Evolutionary conservation across 73 alveolate species (phyloP), one percentile per base, ranked within the genome.

Genomic region (Paramecium primaurelia): DNA sequence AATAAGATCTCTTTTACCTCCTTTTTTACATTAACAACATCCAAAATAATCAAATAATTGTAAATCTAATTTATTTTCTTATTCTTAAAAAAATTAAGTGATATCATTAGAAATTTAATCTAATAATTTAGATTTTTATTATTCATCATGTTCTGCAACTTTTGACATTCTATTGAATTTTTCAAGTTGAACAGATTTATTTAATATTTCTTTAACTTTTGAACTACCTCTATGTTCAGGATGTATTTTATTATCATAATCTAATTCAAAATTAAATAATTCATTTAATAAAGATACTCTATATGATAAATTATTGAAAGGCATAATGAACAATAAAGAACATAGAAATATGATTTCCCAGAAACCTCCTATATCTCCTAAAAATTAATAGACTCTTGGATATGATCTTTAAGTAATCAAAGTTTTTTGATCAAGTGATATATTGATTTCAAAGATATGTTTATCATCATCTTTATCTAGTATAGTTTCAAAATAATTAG

Each of bases 101-200:
- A 73, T 73, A n/a, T 73, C 87, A 37, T 16, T 37, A 16, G 87
- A 73, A 36, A 73, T 73, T 37, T 34, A 38, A 37, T 73, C 87
- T 16, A 73, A 34, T 16, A 73, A 11, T 73, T 73, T 30, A 37
- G 58, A 30, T 44, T 73, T 73, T 73, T 73, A 36, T 73, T 36
- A 14, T 73, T 73, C 87, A 6, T 73, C 87, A 37, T 38, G 37
- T 16, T 34, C 87, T 36, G 60, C 54, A 37, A 73, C 58, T 38
- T 73, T 73, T 3, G 87, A 73, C 59, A 37, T 37, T 73, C 87
- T 16, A 73, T 73, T 73, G n/a, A 73, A 73, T 73, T 73, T 73
- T 34, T 73, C 87, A 12, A 73, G 36, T 73, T 73, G 40, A 73
- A 73, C 59, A 12, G 87, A 37, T 73, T 73, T 73, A 11, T 37